phyloP scores from a whole-genome alignment of 257 asterid species.

The Solanum dulcamara region DNA sequence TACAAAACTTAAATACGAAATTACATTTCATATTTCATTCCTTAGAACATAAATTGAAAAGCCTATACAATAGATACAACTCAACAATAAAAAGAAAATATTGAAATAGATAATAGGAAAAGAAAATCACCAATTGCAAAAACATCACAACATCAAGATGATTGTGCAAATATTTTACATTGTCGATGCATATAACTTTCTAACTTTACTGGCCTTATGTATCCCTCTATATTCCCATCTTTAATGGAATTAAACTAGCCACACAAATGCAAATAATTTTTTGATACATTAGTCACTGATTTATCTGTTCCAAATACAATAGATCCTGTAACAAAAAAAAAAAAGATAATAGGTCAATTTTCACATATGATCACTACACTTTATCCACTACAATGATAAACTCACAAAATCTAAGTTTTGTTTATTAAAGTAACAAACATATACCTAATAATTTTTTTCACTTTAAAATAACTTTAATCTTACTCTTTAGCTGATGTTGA shows the following conservation, averaged over 20 bases:
- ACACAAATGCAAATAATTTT: constrained; percentile 6
- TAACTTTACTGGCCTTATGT: background rate
- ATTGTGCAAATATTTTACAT: background rate
- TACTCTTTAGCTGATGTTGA: background rate
- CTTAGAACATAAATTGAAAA: background rate
- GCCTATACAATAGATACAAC: background rate
- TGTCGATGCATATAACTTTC: background rate
- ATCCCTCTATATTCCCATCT: background rate
- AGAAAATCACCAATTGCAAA: background rate
- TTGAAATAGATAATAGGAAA: too few species aligned
- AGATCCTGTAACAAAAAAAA: constrained; percentile 38
- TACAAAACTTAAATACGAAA: background rate
- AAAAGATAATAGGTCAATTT: background rate
- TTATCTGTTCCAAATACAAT: constrained; percentile 50
- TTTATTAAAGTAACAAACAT: background rate
- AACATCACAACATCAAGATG: background rate
- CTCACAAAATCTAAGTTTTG: background rate
- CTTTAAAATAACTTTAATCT: background rate
- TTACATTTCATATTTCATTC: background rate
- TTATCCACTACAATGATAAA: background rate
- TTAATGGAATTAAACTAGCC: background rate
- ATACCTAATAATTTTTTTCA: background rate
- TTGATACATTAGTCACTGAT: constrained; percentile 1
- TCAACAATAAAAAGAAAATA: background rate
- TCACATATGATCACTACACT: background rate